Evolutionary conservation across 2,329 filamentous ascomycete species (phyloP), one percentile per base, ranked within the genome.

Genomic region (Plenodomus biglobosus): DNA sequence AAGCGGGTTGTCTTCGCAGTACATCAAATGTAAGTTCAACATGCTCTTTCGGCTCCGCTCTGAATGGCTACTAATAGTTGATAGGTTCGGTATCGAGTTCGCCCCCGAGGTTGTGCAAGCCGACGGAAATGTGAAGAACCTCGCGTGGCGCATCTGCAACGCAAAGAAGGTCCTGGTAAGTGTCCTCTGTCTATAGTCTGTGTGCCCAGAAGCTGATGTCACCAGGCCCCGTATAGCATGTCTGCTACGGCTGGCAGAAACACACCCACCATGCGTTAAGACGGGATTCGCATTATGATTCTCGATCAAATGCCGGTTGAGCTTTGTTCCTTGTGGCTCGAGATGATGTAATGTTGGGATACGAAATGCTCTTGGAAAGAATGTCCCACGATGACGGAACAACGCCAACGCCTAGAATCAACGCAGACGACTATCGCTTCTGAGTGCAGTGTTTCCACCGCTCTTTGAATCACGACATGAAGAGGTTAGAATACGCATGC

Each of bases 81-180:
- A 17, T 35, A 83, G 80, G 80, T 87, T 99, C 70, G 94, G 92
- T 42, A 88, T 99, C 51, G 94, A 99, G 70, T 92, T 99, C 67
- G 90, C 94, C 1, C 87, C 92, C 0, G 90, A 90, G 38, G 92
- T 97, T 1, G 94, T 99, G 24, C 85, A 88, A 43, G 91, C 92
- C 0, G 94, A 99, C 74, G 90, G 94, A 5, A 95, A 86, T 60
- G 88, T 97, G 50, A 84, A 82, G 65, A 96, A 95, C 68, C 76
- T 99, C 55, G 91, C 92, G 5, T 96, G 92, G 92, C 83, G 94
- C 65, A 89, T 99, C 55, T 94, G 88, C 71, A 95, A 95, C 70
- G 94, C 94, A 30, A 96, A 96, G 78, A 90, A 92, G 74, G 94
- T 96, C 56, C 73, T 97, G 75, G 90, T 95, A 77, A 76, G 87